A percentile compares a stretch with the other conserved stretches of the same genome.
Conservation (phyloP, 2,329 filamentous ascomycete genomes). For the Aspergillus sp. region DNA sequence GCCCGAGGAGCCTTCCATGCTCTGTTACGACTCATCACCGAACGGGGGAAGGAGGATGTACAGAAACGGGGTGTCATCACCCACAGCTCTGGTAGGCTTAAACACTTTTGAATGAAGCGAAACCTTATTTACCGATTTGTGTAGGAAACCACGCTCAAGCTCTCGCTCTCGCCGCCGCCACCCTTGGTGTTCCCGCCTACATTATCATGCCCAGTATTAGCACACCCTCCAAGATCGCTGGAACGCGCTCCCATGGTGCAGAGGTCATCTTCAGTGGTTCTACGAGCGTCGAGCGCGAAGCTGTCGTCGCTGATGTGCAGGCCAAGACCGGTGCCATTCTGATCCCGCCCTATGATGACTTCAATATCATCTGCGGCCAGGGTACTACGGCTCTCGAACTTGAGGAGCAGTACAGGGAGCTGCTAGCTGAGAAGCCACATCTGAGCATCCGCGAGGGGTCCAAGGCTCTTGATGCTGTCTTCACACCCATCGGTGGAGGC, state of each 20-base stretch:
- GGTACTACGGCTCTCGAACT: constrained; percentile 87
- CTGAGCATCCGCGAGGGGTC: constrained; percentile 20
- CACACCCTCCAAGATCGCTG: constrained; percentile 82
- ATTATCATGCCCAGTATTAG: constrained; percentile 92
- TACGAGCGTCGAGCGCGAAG: constrained; percentile 78
- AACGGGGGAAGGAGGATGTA: constrained; percentile 64
- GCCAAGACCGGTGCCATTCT: constrained; percentile 72
- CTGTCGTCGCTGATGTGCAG: constrained; percentile 69
- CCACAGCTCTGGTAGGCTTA: constrained; percentile 74
- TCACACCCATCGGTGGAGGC: constrained; percentile 84
- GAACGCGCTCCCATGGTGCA: constrained; percentile 76
- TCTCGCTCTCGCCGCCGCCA: constrained; percentile 77
- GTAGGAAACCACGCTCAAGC: constrained; percentile 93
- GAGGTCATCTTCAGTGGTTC: constrained; percentile 78
- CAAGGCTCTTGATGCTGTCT: constrained; percentile 64
- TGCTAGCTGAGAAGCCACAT: constrained; percentile 47
- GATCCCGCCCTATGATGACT: constrained; percentile 89
- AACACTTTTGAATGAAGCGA: not conserved
- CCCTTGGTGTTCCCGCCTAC: constrained; percentile 73
- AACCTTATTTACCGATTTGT: not conserved
- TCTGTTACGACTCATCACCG: constrained; percentile 66
- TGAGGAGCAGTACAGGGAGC: constrained; percentile 66
- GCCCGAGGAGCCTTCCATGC: constrained; percentile 88
- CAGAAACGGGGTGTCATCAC: constrained; percentile 75
- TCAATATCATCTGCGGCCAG: constrained; percentile 87